phyloP scores from a whole-genome alignment of 2,329 filamentous ascomycete genomes.

The Myotisia sp. region DNA sequence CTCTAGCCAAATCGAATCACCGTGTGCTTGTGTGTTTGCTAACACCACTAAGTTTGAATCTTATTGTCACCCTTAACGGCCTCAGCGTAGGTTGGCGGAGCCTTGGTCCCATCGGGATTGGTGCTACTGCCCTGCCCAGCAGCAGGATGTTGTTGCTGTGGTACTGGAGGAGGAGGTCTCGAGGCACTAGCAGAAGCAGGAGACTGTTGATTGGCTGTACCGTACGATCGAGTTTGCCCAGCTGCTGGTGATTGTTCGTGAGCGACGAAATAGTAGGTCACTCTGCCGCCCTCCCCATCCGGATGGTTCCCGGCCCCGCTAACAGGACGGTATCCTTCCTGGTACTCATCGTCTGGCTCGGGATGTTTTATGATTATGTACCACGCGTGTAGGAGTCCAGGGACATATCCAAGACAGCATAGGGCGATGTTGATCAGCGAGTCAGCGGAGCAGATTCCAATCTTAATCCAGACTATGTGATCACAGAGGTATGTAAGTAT shows the following conservation, averaged over 20 bases:
- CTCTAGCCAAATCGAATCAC: too few relatives aligned
- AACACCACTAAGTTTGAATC: constrained; percentile 59
- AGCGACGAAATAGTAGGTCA: constrained; percentile 67
- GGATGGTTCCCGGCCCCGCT: constrained; percentile 36
- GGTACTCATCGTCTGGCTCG: constrained; percentile 50
- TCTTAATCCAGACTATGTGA: constrained; percentile 78
- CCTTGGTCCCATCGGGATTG: constrained; percentile 26
- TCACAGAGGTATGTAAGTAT: too few relatives aligned
- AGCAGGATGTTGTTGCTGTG: constrained; percentile 3
- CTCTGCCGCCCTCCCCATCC: constrained; percentile 31
- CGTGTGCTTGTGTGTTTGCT: too few relatives aligned
- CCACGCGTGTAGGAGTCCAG: constrained; percentile 87
- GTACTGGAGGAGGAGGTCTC: constrained; percentile 15
- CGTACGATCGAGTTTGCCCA: constrained; percentile 23
- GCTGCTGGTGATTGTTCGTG: constrained; percentile 23
- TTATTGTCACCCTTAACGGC: constrained; percentile 84
- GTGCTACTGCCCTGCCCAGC: constrained; percentile 19
- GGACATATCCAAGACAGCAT: constrained; percentile 62
- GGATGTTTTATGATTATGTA: constrained; percentile 92
- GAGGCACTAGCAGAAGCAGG: constrained; percentile 18
- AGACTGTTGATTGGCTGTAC: constrained; percentile 23
- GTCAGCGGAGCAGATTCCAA: constrained; percentile 82
- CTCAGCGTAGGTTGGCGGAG: constrained; percentile 77
- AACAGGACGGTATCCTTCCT: constrained; percentile 47
- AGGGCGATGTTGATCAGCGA: constrained; percentile 91